These are phyloP conservation scores for Strobilomyces confusus DNA, from an alignment of 768 basidiomycete genomes.

Conservation along the genomic window DNA sequence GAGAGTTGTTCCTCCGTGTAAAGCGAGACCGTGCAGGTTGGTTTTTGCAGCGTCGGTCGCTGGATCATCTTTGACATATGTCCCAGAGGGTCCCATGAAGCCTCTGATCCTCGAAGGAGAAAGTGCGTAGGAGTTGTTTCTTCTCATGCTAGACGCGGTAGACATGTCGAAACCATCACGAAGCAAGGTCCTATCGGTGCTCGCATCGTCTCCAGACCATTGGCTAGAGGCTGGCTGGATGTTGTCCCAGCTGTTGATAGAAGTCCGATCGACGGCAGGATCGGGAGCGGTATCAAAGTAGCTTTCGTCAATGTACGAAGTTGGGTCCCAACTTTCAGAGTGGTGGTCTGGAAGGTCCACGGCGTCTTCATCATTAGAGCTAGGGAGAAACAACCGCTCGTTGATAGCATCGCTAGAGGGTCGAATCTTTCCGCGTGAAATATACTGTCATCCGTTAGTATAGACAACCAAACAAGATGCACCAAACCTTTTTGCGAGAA, in stretches of 20 bases:
- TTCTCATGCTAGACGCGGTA: neutral
- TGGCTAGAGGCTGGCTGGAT: slow-evolving; percentile 5
- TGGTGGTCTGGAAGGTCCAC: slow-evolving; percentile 1
- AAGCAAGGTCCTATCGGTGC: neutral
- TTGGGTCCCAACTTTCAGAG: neutral
- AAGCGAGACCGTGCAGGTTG: neutral
- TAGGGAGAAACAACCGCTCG: slow-evolving; percentile 18
- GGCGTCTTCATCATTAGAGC: slow-evolving; percentile 11
- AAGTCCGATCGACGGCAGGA: neutral
- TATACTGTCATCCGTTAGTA: slow-evolving; percentile 11
- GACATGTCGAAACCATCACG: neutral
- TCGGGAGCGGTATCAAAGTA: slow-evolving; percentile 28
- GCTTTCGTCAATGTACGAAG: slow-evolving; percentile 25
- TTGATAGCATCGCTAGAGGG: neutral
- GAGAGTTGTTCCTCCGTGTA: neutral
- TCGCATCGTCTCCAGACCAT: slow-evolving; percentile 8
- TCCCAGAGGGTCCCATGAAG: slow-evolving; percentile 13
- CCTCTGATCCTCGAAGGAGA: slow-evolving; percentile 25
- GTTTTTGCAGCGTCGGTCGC: neutral
- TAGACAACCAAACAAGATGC: neutral
- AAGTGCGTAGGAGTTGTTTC: slow-evolving; percentile 9
- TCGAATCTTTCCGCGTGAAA: neutral
- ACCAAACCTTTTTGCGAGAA: slow-evolving; percentile 15
- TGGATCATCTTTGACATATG: neutral
- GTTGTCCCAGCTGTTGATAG: neutral